phyloP scores from a whole-genome alignment of 768 basidiomycete species.

The Piloderma croceum region DNA sequence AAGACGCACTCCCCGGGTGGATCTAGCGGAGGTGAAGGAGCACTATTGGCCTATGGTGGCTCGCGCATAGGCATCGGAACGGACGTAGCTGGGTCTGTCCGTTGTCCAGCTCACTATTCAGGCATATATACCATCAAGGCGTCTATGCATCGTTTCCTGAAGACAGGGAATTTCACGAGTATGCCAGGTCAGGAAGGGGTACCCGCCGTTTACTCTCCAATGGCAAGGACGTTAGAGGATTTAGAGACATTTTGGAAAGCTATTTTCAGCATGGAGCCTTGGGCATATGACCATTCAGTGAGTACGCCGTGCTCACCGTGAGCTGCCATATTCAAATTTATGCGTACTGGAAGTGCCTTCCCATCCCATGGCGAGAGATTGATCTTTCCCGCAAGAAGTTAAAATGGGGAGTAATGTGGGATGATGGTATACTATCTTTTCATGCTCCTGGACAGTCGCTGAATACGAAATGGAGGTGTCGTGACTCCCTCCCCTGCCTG shows the following conservation, averaged over 20 bases:
- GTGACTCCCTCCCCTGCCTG: constrained; percentile 57
- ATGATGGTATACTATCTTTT: constrained; percentile 43
- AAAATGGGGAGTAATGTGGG: constrained; percentile 61
- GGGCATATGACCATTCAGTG: constrained; percentile 57
- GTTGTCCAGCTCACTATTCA: constrained; percentile 61
- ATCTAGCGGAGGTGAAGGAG: constrained; percentile 63
- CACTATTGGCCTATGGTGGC: constrained; percentile 56
- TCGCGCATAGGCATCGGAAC: constrained; percentile 61
- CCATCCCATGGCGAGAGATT: constrained; percentile 34
- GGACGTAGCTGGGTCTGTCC: constrained; percentile 65
- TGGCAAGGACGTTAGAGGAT: constrained; percentile 58
- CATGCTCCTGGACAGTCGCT: constrained; percentile 1
- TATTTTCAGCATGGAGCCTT: constrained; percentile 54
- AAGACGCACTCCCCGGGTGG: constrained; percentile 53
- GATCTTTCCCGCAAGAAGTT: constrained; percentile 43
- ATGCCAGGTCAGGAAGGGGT: constrained; percentile 56
- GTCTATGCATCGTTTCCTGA: constrained; percentile 53
- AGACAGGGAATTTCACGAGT: constrained; percentile 39
- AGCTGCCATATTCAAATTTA: too few species aligned
- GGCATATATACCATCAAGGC: constrained; percentile 58
- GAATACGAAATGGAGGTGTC: constrained; percentile 35
- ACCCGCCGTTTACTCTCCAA: constrained; percentile 49
- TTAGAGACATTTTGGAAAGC: constrained; percentile 62
- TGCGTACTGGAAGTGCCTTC: constrained; percentile 18
- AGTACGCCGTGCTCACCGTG: constrained; percentile 4